Conservation (phyloP, 129 eudicot genomes). For the Centaurea solstitialis region DNA sequence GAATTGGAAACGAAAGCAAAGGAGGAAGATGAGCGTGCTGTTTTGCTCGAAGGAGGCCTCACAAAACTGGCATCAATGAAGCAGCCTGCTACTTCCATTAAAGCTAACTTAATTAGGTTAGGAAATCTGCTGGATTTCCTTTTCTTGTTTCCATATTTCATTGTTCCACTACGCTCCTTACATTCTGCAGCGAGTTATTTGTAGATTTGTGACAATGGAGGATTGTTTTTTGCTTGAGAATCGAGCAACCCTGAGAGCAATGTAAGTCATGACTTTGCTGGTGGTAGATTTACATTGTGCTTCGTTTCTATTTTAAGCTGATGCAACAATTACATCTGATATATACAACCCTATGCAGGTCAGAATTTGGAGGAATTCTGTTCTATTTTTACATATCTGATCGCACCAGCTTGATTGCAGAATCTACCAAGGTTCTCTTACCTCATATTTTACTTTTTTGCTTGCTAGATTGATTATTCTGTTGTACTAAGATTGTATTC, state of each 20-base stretch:
- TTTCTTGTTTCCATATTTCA: conserved; percentile 6
- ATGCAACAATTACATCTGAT: conserved; percentile 21
- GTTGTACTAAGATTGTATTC: background rate
- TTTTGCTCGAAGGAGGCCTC: conserved; percentile 89
- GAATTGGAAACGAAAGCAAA: conserved; percentile 63
- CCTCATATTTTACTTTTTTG: background rate
- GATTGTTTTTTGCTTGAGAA: conserved; percentile 89
- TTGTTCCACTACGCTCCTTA: conserved; percentile 16
- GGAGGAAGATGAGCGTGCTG: conserved; percentile 85
- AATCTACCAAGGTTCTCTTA: conserved; percentile 69
- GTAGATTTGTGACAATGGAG: conserved; percentile 87
- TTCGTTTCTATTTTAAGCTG: background rate
- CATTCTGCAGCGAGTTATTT: conserved; percentile 12
- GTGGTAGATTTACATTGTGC: conserved; percentile 8
- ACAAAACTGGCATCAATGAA: conserved; percentile 71
- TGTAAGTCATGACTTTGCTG: conserved; percentile 50
- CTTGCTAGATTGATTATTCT: background rate
- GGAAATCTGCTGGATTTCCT: conserved; percentile 10
- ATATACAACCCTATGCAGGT: conserved; percentile 53
- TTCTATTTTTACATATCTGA: conserved; percentile 89
- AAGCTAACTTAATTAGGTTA: conserved; percentile 72
- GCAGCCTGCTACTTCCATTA: conserved; percentile 53
- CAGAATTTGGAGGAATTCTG: conserved; percentile 91
- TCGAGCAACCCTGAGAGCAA: conserved; percentile 88
- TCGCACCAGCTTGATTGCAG: conserved; percentile 78